A percentile compares a stretch with the other conserved stretches of the same genome.
phyloP scores from a whole-genome alignment of 2,329 filamentous ascomycete species.

The Cytospora piceae region DNA sequence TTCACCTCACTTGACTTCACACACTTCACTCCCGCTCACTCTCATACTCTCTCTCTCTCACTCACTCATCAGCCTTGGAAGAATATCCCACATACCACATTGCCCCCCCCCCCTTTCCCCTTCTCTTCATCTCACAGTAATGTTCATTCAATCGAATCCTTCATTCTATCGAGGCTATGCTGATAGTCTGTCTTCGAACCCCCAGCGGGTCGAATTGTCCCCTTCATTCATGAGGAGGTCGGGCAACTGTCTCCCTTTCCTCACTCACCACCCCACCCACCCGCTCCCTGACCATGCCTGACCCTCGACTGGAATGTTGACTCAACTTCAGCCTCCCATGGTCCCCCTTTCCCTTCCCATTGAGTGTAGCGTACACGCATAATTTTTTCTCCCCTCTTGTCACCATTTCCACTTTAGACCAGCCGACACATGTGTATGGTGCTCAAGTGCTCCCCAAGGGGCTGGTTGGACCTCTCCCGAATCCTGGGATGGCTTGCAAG shows the following conservation, averaged over 20 bases:
- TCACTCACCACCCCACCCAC: constrained; percentile 1
- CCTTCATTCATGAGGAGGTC: background rate
- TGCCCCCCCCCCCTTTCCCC: too few relatives aligned
- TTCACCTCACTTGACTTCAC: background rate
- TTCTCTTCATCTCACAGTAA: background rate
- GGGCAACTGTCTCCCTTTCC: constrained; percentile 17
- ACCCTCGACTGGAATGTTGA: constrained; percentile 31
- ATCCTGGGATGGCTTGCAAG: background rate
- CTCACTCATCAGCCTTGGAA: background rate
- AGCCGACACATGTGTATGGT: constrained; percentile 11
- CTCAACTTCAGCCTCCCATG: constrained; percentile 23
- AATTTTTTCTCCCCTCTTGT: background rate
- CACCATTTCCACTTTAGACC: constrained; percentile 1
- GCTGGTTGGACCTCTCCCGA: constrained; percentile 26
- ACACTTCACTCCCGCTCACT: background rate
- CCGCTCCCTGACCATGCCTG: constrained; percentile 4
- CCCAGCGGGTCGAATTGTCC: background rate
- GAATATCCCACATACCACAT: too few relatives aligned
- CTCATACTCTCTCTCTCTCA: constrained; percentile 4
- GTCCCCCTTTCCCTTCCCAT: constrained; percentile 6
- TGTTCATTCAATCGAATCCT: too few relatives aligned
- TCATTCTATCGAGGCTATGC: background rate
- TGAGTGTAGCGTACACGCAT: background rate
- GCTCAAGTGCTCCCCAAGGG: constrained; percentile 5
- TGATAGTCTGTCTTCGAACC: background rate